A percentile compares a stretch with the other conserved stretches of the same genome.
phyloP scores from a whole-genome alignment of 2,329 filamentous ascomycete species.

The Pseudogymnoascus sp. region DNA sequence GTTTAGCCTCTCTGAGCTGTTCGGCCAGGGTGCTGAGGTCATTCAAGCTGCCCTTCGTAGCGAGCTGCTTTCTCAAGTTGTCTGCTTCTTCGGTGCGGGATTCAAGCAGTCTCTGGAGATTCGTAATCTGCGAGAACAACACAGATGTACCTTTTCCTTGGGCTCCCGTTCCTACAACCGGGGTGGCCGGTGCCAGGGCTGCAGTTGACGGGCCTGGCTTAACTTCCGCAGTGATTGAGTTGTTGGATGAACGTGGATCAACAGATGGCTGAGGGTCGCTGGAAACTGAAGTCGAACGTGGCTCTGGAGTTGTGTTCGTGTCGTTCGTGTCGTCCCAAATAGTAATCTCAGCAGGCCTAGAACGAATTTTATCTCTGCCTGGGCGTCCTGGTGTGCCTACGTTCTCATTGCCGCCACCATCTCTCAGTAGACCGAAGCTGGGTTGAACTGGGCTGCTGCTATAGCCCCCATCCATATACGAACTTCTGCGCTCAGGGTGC shows the following conservation, averaged over 20 bases:
- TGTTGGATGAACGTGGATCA: not conserved
- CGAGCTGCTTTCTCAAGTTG: slow-evolving; percentile 40
- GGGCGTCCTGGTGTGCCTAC: not conserved
- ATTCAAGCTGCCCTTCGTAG: slow-evolving; percentile 22
- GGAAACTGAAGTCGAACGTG: not conserved
- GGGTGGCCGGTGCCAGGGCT: not conserved
- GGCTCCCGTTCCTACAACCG: not conserved
- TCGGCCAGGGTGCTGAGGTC: slow-evolving; percentile 42
- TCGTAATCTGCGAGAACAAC: slow-evolving; percentile 43
- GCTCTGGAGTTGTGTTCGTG: not conserved
- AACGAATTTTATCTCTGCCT: not conserved
- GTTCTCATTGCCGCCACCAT: not conserved
- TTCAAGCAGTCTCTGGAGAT: slow-evolving; percentile 41
- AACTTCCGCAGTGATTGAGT: not conserved
- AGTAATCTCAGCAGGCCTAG: not conserved
- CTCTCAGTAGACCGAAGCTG: not conserved
- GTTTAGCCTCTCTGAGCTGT: slow-evolving; percentile 38
- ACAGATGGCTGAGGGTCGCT: not conserved
- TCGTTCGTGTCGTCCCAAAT: not conserved
- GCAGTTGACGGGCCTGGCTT: not conserved
- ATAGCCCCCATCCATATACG: not conserved
- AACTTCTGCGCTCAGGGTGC: not conserved
- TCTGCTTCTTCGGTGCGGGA: slow-evolving; percentile 39
- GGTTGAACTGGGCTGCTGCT: not conserved
- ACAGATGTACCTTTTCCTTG: slow-evolving; percentile 21